Evolutionary conservation across 768 basidiomycete genomes (phyloP).

Genomic region (Gymnopilus junonius): DNA sequence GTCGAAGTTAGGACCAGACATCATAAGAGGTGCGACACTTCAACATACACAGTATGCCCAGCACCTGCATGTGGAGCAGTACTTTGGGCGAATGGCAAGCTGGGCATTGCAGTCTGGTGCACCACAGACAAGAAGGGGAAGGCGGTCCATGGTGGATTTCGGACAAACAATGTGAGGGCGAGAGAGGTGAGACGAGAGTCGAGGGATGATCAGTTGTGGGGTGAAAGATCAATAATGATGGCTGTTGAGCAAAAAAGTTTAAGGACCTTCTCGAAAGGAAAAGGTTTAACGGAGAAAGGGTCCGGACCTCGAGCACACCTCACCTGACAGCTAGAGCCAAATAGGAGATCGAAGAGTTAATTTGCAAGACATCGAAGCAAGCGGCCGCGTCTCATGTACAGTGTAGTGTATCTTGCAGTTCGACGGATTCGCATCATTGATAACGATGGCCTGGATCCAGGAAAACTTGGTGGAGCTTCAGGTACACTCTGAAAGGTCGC

Average conservation of each 20-base stretch:
- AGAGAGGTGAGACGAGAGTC: neutral
- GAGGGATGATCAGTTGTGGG: neutral
- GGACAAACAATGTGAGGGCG: neutral
- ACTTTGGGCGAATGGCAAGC: neutral
- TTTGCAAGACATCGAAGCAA: neutral
- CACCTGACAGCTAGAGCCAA: no score
- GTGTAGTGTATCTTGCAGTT: neutral
- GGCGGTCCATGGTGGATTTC: neutral
- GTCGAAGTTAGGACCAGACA: neutral
- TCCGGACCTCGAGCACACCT: no score
- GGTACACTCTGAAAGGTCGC: neutral
- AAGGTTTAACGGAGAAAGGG: no score
- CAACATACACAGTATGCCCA: neutral
- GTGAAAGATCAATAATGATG: no score
- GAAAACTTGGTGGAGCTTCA: neutral
- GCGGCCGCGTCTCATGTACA: neutral
- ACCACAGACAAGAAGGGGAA: neutral
- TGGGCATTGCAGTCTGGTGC: neutral
- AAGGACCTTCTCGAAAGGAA: no score
- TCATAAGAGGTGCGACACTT: neutral
- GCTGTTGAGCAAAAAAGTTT: no score
- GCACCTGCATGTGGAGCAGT: neutral
- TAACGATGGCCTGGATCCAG: neutral
- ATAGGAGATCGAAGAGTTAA: neutral
- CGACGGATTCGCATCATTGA: neutral